Conservation (phyloP, 2,329 filamentous ascomycete genomes). For the Thielaviopsis populi region DNA sequence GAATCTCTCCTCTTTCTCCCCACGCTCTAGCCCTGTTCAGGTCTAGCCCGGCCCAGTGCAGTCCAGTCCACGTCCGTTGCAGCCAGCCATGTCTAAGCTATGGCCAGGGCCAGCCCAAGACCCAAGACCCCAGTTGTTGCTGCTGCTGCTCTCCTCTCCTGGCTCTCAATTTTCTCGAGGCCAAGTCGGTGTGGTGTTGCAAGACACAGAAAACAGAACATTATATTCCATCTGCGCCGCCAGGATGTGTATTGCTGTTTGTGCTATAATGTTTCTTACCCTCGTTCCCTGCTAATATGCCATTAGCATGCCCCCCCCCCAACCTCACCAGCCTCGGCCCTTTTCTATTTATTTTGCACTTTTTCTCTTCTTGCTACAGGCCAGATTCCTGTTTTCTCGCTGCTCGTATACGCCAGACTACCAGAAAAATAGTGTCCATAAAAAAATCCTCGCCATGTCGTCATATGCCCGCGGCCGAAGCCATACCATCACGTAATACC, state of each 20-base stretch:
- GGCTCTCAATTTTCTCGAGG: no score
- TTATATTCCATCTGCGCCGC: no score
- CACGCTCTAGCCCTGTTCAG: not conserved
- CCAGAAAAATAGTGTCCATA: not conserved
- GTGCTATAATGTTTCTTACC: no score
- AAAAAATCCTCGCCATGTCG: not conserved
- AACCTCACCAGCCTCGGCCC: no score
- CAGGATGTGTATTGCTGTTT: no score
- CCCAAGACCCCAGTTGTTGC: no score
- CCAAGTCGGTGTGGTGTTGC: not conserved
- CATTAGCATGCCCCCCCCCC: no score
- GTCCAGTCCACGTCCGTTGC: not conserved
- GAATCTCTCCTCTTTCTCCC: no score
- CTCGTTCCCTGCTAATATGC: no score
- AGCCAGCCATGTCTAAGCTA: not conserved
- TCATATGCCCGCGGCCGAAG: not conserved
- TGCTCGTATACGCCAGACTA: not conserved
- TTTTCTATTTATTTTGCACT: not conserved
- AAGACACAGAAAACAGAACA: not conserved
- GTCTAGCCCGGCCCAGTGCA: constrained; percentile 1
- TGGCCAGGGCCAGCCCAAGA: no score
- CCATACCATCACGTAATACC: not conserved
- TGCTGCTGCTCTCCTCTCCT: no score
- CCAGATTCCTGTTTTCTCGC: not conserved
- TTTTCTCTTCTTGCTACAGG: not conserved